Percentiles rank a stretch among this genome's conserved stretches.
Evolutionary conservation across 768 basidiomycete species (phyloP).

Genomic region (Leucocoprinus sp.): DNA sequence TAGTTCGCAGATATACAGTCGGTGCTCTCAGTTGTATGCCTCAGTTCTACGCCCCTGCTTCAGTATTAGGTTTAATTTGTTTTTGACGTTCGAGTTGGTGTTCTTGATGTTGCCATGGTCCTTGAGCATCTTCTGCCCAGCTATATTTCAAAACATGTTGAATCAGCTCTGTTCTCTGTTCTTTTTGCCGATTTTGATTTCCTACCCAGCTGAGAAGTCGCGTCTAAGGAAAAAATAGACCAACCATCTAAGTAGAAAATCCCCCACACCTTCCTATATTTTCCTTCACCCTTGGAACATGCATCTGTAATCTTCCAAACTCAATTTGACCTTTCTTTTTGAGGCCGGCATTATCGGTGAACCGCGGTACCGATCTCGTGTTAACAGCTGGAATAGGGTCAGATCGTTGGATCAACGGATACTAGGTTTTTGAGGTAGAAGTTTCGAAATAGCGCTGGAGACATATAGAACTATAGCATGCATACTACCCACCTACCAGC

Average conservation of each 20-base stretch:
- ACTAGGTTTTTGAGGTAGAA: slow-evolving; percentile 49
- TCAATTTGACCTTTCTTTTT: slow-evolving; percentile 56
- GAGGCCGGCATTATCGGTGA: slow-evolving; percentile 66
- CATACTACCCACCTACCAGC: slow-evolving; percentile 23
- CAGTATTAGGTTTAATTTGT: not conserved
- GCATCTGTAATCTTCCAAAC: slow-evolving; percentile 74
- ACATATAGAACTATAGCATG: slow-evolving; percentile 26
- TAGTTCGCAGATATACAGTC: not conserved
- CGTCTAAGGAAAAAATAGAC: slow-evolving; percentile 17
- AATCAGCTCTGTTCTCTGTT: slow-evolving; percentile 52
- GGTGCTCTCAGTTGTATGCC: too few species aligned
- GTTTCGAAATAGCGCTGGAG: slow-evolving; percentile 38
- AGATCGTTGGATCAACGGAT: slow-evolving; percentile 43
- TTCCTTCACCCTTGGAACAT: slow-evolving; percentile 63
- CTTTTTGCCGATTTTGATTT: slow-evolving; percentile 52
- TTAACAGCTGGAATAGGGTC: slow-evolving; percentile 66
- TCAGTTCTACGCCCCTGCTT: too few species aligned
- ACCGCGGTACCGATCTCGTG: slow-evolving; percentile 62
- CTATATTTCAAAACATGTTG: slow-evolving; percentile 68
- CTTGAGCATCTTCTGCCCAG: slow-evolving; percentile 53
- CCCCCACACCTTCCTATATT: slow-evolving; percentile 82
- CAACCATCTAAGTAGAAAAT: slow-evolving; percentile 70
- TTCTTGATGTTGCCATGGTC: not conserved
- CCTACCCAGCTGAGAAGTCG: not conserved
- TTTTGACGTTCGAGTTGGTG: not conserved